Evolutionary conservation across 192 early-diverging fungal species (phyloP).

Genomic region (Dissophora ornata): DNA sequence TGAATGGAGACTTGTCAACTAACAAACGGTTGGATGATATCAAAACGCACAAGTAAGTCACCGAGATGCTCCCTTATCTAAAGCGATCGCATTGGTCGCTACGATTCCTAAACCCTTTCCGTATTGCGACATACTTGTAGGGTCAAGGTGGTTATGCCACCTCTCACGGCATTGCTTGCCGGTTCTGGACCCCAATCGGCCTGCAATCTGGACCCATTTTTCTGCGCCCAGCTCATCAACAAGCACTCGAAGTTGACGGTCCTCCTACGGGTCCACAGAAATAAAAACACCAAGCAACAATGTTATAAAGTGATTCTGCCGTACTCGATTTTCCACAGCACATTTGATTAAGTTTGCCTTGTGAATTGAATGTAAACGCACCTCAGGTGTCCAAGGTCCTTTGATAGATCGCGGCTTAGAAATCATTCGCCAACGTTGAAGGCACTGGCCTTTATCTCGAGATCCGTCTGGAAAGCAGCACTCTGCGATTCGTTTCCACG

Average conservation of each 20-base stretch:
- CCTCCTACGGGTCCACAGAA: no score
- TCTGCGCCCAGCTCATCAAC: slow-evolving; percentile 48
- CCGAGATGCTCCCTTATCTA: no score
- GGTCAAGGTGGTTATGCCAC: slow-evolving; percentile 50
- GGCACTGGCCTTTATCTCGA: slow-evolving; percentile 48
- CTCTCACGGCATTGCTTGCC: slow-evolving; percentile 53
- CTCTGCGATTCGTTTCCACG: slow-evolving; percentile 47
- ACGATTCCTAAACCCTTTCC: no score
- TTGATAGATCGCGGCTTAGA: slow-evolving; percentile 53
- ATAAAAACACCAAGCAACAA: no score
- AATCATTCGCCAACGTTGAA: slow-evolving; percentile 50
- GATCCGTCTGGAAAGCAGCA: slow-evolving; percentile 48
- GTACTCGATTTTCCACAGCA: no score
- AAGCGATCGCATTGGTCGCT: no score
- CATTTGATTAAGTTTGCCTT: no score
- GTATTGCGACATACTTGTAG: slow-evolving; percentile 46
- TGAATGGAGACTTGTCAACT: slow-evolving; percentile 54
- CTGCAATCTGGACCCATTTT: slow-evolving; percentile 50
- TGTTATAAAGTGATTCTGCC: no score
- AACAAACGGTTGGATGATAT: no score
- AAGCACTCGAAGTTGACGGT: slow-evolving; percentile 38
- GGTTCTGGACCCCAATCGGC: slow-evolving; percentile 47
- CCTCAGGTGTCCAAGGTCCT: slow-evolving; percentile 54
- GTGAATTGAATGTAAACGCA: not conserved
- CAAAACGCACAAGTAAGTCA: no score